Conservation (phyloP, 2,329 filamentous ascomycete species). For the Xylariaceae sp. region DNA sequence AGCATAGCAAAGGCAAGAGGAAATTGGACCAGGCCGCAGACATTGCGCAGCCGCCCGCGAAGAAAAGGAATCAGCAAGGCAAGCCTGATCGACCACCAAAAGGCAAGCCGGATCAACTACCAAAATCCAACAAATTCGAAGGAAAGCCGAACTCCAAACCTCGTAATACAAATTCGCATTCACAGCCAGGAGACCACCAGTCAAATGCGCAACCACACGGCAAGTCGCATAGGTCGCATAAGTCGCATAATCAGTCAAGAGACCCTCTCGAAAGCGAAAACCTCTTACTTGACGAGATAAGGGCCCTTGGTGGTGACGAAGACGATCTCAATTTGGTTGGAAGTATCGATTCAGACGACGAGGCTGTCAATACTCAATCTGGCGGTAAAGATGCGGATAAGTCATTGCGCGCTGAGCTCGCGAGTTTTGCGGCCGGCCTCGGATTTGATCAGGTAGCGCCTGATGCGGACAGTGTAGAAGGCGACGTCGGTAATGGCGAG, state of each 20-base stretch:
- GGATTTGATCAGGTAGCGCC: slow-evolving; percentile 41
- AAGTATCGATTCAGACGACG: slow-evolving; percentile 47
- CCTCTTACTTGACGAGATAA: slow-evolving; percentile 56
- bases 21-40: slow-evolving; percentile 39
- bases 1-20: slow-evolving; percentile 31
- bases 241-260: background rate
- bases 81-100: slow-evolving; percentile 9
- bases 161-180: slow-evolving; percentile 17
- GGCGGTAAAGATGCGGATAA: slow-evolving; percentile 38
- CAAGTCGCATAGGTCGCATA: background rate
- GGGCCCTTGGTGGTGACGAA: slow-evolving; percentile 59
- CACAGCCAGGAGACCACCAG: slow-evolving; percentile 9
- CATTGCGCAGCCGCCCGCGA: slow-evolving; percentile 21
- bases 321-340: slow-evolving; percentile 57
- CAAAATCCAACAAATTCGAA: slow-evolving; percentile 17
- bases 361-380: slow-evolving; percentile 33
- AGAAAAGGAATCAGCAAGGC: slow-evolving; percentile 23
- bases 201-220: slow-evolving; percentile 11
- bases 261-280: slow-evolving; percentile 25
- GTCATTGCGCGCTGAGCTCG: slow-evolving; percentile 45
- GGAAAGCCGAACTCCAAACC: slow-evolving; percentile 26
- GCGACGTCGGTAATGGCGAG: slow-evolving; percentile 31
- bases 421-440: slow-evolving; percentile 46
- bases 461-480: slow-evolving; percentile 35
- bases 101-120: slow-evolving; percentile 7